Conservation (phyloP, 2,329 filamentous ascomycete species). For the Ascochyta fabae region DNA sequence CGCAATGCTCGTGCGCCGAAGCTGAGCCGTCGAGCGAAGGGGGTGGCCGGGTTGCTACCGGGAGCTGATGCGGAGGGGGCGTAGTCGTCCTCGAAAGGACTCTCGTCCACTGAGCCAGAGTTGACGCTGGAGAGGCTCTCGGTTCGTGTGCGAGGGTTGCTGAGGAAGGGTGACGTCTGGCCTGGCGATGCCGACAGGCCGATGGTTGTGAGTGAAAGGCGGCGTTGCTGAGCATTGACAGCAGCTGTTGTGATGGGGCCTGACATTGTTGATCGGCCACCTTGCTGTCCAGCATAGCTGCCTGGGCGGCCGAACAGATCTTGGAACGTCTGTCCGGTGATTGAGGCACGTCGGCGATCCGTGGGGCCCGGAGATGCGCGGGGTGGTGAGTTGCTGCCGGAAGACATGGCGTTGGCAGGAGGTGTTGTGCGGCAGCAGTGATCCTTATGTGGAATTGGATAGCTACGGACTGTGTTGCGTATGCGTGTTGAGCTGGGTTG, state of each 20-base stretch:
- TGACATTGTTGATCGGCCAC: conserved; percentile 41
- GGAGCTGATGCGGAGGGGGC: conserved; percentile 58
- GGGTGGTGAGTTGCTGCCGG: conserved; percentile 50
- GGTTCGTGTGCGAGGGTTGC: conserved; percentile 47
- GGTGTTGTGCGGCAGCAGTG: conserved; percentile 4
- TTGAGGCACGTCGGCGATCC: conserved; percentile 54
- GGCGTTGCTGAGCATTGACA: conserved; percentile 57
- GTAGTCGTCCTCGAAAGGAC: conserved; percentile 62
- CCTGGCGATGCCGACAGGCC: conserved; percentile 55
- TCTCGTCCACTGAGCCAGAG: conserved; percentile 57
- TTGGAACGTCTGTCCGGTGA: conserved; percentile 57
- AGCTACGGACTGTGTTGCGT: conserved; percentile 6
- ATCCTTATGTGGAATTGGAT: neutral
- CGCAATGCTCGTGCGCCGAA: conserved; percentile 83
- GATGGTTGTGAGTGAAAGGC: conserved; percentile 58
- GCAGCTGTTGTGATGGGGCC: conserved; percentile 58
- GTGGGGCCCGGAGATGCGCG: conserved; percentile 46
- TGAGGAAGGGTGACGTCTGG: conserved; percentile 51
- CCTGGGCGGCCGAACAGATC: conserved; percentile 54
- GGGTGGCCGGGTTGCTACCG: conserved; percentile 70
- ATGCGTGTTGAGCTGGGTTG: neutral
- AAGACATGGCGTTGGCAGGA: conserved; percentile 41
- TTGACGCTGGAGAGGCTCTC: conserved; percentile 58
- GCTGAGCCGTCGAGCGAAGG: conserved; percentile 85
- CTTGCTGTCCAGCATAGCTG: conserved; percentile 43